These are phyloP conservation scores for Smallanthus sonchifolius DNA, from an alignment of 129 eudicot species.

Conservation along the genomic window DNA sequence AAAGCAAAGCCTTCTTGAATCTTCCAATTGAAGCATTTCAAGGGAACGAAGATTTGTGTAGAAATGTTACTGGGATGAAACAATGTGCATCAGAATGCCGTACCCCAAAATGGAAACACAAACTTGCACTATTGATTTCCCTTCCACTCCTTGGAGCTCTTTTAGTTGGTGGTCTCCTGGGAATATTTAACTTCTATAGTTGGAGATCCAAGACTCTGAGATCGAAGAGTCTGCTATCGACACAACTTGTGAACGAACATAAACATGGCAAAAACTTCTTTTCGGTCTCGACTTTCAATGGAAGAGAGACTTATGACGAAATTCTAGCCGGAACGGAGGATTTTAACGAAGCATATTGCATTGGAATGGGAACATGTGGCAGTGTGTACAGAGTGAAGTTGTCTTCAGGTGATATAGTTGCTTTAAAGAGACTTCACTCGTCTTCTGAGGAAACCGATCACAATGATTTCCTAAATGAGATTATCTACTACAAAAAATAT, in stretches of 20 bases:
- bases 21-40: background rate
- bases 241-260: background rate
- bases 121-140: slow-evolving; percentile 2
- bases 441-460: background rate
- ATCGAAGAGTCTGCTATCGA: background rate
- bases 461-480: slow-evolving; percentile 8
- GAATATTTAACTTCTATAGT: background rate
- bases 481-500: too few relatives aligned
- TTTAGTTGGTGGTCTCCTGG: background rate
- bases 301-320: slow-evolving; percentile 19
- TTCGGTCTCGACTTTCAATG: slow-evolving; percentile 16
- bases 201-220: background rate
- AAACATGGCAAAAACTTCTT: slow-evolving; percentile 1
- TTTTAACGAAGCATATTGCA: slow-evolving; percentile 22
- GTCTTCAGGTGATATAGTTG: slow-evolving; percentile 12
- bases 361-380: slow-evolving; percentile 26
- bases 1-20: slow-evolving; percentile 15
- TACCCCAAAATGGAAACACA: background rate
- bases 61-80: slow-evolving; percentile 22
- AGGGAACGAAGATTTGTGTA: slow-evolving; percentile 31
- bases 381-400: slow-evolving; percentile 26
- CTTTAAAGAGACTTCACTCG: slow-evolving; percentile 18
- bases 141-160: slow-evolving; percentile 22
- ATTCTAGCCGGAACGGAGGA: slow-evolving; percentile 13
- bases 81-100: slow-evolving; percentile 2